phyloP scores from a whole-genome alignment of 306 rosid genomes.

The Prosopis cineraria region DNA sequence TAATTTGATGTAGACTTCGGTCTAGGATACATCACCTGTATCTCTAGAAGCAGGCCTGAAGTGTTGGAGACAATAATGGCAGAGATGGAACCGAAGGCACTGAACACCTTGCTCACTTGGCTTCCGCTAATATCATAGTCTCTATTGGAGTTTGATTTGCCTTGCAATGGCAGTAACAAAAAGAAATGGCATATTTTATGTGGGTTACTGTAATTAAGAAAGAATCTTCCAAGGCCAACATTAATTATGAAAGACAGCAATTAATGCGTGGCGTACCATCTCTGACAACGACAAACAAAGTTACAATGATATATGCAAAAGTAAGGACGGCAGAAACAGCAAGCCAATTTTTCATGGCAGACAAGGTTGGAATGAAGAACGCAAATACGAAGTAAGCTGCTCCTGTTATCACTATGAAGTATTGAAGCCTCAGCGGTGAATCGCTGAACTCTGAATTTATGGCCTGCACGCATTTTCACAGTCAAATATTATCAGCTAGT shows the following conservation, averaged over 20 bases:
- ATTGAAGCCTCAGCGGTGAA: conserved; percentile 61
- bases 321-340: conserved; percentile 47
- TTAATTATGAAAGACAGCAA: background rate
- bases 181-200: too few relatives aligned
- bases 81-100: conserved; percentile 54
- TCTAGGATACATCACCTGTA: conserved; percentile 41
- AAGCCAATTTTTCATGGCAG: conserved; percentile 58
- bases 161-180: conserved; percentile 30
- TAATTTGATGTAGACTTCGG: too few relatives aligned
- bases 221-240: background rate
- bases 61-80: conserved; percentile 54
- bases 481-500: background rate
- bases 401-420: conserved; percentile 53
- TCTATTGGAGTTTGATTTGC: conserved; percentile 40
- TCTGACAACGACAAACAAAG: conserved; percentile 35
- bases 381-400: conserved; percentile 45
- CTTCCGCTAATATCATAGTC: conserved; percentile 46
- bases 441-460: conserved; percentile 51
- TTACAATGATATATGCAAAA: conserved; percentile 41
- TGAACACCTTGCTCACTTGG: conserved; percentile 42
- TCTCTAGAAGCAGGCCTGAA: conserved; percentile 55
- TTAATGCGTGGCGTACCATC: conserved; percentile 45
- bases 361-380: conserved; percentile 55
- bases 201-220: background rate
- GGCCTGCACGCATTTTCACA: conserved; percentile 40